Conservation (phyloP, 768 basidiomycete genomes). For the Floccularia luteovirens region DNA sequence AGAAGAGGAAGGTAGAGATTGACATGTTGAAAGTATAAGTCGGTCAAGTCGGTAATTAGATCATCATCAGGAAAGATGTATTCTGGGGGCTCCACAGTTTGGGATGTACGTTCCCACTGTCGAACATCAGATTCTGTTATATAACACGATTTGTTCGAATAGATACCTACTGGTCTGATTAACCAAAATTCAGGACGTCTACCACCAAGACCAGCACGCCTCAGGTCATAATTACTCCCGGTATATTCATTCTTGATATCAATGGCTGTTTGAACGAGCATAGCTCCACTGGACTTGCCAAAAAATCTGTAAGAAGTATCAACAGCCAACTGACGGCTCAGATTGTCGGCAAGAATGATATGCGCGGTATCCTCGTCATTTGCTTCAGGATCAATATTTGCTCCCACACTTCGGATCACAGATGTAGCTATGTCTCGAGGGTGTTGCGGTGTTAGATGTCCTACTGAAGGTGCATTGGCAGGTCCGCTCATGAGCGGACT, state of each 20-base stretch:
- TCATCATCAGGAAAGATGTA: conserved; percentile 44
- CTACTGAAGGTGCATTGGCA: neutral
- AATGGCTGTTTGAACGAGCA: conserved; percentile 47
- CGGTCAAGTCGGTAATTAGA: conserved; percentile 43
- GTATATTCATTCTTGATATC: conserved; percentile 52
- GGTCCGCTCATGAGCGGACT: conserved; percentile 10
- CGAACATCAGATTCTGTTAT: neutral
- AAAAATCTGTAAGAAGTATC: conserved; percentile 37
- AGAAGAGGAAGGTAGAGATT: conserved; percentile 64
- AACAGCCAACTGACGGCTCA: conserved; percentile 24
- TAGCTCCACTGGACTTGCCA: conserved; percentile 48
- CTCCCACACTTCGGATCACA: conserved; percentile 21
- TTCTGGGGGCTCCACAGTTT: conserved; percentile 7
- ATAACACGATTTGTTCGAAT: neutral
- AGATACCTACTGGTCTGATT: conserved; percentile 20
- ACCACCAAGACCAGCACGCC: conserved; percentile 7
- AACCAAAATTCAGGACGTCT: conserved; percentile 31
- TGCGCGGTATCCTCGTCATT: conserved; percentile 27
- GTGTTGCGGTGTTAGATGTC: conserved; percentile 6
- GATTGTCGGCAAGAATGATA: conserved; percentile 24
- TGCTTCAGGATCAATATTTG: conserved; percentile 9
- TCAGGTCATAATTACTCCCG: conserved; percentile 17
- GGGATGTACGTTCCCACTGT: conserved; percentile 28
- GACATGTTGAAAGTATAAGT: conserved; percentile 53
- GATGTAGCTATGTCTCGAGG: conserved; percentile 23